phyloP scores from a whole-genome alignment of 768 basidiomycete species.

The Lactarius tabidus region DNA sequence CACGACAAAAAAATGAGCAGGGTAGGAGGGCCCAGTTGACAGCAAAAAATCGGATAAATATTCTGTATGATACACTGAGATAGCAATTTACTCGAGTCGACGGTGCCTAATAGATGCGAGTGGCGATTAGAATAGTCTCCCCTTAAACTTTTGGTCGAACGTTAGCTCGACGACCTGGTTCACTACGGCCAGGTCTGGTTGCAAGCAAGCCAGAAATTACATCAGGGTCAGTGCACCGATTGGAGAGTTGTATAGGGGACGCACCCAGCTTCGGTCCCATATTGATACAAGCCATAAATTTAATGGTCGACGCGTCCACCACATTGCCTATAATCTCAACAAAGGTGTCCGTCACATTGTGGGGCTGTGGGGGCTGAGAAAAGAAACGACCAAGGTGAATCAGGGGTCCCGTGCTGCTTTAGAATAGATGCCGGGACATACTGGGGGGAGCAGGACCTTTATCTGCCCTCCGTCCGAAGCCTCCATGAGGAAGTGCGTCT shows the following conservation, averaged over 20 bases:
- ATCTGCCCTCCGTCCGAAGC: slow-evolving; percentile 22
- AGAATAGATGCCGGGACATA: not conserved
- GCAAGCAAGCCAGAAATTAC: too few relatives aligned
- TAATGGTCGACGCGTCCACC: slow-evolving; percentile 50
- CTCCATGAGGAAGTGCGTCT: slow-evolving; percentile 19
- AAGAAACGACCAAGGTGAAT: not conserved
- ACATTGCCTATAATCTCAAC: slow-evolving; percentile 68
- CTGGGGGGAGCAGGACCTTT: slow-evolving; percentile 9
- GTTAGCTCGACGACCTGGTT: slow-evolving; percentile 60
- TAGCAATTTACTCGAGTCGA: slow-evolving; percentile 1
- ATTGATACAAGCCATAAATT: slow-evolving; percentile 48
- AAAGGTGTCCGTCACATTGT: slow-evolving; percentile 44
- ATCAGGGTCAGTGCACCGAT: not conserved
- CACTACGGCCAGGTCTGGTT: slow-evolving; percentile 54
- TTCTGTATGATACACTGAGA: slow-evolving; percentile 11
- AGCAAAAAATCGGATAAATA: not conserved
- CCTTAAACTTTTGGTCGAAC: slow-evolving; percentile 51
- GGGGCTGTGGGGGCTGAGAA: slow-evolving; percentile 31
- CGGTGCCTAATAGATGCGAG: not conserved
- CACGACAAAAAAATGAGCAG: slow-evolving; percentile 87
- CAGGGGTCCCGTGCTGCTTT: not conserved
- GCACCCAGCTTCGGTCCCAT: slow-evolving; percentile 62
- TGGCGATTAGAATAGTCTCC: slow-evolving; percentile 41
- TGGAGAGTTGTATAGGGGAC: slow-evolving; percentile 25
- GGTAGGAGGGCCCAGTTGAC: slow-evolving; percentile 39